Evolutionary conservation across 1,284 basidiomycete species (phyloP).

Genomic region (Ganoderma sp.): DNA sequence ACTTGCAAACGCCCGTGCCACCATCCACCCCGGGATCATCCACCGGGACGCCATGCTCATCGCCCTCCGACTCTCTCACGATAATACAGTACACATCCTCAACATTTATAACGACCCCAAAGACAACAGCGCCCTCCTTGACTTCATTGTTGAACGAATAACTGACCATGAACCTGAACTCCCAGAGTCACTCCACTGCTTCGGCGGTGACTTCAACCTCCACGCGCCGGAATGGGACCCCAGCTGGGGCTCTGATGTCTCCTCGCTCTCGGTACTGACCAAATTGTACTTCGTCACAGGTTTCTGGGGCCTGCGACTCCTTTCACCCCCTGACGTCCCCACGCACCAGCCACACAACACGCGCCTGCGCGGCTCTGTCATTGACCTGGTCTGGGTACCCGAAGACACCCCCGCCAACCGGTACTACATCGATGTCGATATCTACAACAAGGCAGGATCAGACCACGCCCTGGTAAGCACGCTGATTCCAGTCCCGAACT

Average conservation of each 20-base stretch:
- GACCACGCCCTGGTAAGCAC: neutral
- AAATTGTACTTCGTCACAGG: neutral
- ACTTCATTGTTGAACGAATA: neutral
- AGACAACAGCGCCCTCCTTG: neutral
- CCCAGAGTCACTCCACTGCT: neutral
- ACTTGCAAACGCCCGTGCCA: neutral
- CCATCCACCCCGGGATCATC: neutral
- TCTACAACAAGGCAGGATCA: neutral
- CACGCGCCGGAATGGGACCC: neutral
- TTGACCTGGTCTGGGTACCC: constrained; percentile 2
- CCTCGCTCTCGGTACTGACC: no score
- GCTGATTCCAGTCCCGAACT: neutral
- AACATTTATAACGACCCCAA: constrained; percentile 5
- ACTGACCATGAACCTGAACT: neutral
- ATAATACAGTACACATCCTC: neutral
- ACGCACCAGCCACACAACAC: neutral
- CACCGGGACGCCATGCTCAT: neutral
- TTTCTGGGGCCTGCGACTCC: neutral
- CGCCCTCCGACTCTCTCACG: neutral
- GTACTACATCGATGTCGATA: neutral
- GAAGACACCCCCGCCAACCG: neutral
- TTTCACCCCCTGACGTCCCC: neutral
- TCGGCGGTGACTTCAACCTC: constrained; percentile 6
- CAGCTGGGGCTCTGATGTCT: no score
- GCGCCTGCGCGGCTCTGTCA: neutral